phyloP scores from a whole-genome alignment of 2,329 filamentous ascomycete species.

The Teratosphaeria epicoccoides region DNA sequence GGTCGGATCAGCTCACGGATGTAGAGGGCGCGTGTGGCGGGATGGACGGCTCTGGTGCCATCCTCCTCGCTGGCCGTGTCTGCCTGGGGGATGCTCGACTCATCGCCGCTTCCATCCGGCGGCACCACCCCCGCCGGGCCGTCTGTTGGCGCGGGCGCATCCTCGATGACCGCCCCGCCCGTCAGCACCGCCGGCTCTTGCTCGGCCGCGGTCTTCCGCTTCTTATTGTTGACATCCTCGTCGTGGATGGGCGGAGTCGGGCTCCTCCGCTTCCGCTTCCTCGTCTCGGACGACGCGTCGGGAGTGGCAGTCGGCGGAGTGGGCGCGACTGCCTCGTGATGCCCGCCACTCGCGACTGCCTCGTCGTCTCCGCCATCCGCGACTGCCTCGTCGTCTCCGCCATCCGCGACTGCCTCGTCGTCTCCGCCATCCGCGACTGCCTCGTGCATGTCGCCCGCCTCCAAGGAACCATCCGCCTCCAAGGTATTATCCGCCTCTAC shows the following conservation, averaged over 20 bases:
- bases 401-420: constrained; percentile 1
- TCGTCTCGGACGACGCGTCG: constrained; percentile 11
- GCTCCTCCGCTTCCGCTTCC: constrained; percentile 24
- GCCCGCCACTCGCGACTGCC: background rate
- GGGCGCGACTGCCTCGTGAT: background rate
- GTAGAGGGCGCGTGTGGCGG: constrained; percentile 60
- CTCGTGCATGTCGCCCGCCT: constrained; percentile 4
- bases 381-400: constrained; percentile 2
- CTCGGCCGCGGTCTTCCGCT: constrained; percentile 30
- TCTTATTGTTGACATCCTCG: constrained; percentile 33
- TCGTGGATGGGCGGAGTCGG: constrained; percentile 16
- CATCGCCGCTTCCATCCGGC: constrained; percentile 21
- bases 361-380: constrained; percentile 2
- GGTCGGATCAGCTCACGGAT: constrained; percentile 87
- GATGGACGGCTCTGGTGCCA: constrained; percentile 25
- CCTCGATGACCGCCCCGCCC: constrained; percentile 11
- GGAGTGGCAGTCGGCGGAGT: background rate
- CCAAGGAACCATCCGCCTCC: constrained; percentile 23
- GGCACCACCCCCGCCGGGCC: constrained; percentile 6
- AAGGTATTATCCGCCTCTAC: constrained; percentile 29
- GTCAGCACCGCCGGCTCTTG: constrained; percentile 23
- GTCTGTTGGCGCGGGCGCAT: constrained; percentile 15
- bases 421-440: constrained; percentile 2
- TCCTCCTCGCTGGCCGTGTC: background rate
- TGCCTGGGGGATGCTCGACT: constrained; percentile 1